A percentile compares a stretch with the other conserved stretches of the same genome.
phyloP scores from a whole-genome alignment of 2,329 filamentous ascomycete genomes.

The Penicillium italicum region DNA sequence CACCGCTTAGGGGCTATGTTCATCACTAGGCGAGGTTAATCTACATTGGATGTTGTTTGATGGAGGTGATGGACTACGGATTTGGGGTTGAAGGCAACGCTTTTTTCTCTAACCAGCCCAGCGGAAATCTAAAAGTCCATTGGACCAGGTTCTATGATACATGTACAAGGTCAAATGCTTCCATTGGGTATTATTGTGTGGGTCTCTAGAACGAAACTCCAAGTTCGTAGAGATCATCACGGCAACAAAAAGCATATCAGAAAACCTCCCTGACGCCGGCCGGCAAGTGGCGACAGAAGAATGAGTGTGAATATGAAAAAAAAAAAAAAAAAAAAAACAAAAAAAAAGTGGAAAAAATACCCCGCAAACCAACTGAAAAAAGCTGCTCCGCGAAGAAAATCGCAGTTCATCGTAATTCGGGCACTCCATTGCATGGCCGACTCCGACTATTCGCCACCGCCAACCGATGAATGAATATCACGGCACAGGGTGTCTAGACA shows the following conservation, averaged over 20 bases:
- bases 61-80: neutral
- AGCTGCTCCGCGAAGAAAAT: constrained; percentile 14
- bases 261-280: constrained; percentile 8
- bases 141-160: neutral
- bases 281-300: neutral
- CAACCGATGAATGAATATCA: neutral
- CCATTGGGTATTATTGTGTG: constrained; percentile 23
- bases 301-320: constrained; percentile 7
- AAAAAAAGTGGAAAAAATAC: constrained; percentile 21
- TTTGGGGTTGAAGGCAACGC: neutral
- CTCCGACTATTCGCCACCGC: neutral
- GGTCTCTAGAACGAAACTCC: constrained; percentile 15
- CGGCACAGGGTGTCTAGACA: neutral
- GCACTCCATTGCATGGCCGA: constrained; percentile 14
- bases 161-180: constrained; percentile 16
- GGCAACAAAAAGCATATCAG: constrained; percentile 10
- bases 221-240: constrained; percentile 5
- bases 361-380: constrained; percentile 9
- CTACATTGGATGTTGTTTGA: no score
- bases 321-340: constrained; percentile 4
- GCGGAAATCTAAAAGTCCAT: neutral
- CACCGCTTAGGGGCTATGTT: neutral
- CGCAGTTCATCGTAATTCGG: constrained; percentile 21
- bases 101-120: neutral
- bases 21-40: neutral